phyloP scores from a whole-genome alignment of 768 basidiomycete genomes.

The Termitomyces sp. region DNA sequence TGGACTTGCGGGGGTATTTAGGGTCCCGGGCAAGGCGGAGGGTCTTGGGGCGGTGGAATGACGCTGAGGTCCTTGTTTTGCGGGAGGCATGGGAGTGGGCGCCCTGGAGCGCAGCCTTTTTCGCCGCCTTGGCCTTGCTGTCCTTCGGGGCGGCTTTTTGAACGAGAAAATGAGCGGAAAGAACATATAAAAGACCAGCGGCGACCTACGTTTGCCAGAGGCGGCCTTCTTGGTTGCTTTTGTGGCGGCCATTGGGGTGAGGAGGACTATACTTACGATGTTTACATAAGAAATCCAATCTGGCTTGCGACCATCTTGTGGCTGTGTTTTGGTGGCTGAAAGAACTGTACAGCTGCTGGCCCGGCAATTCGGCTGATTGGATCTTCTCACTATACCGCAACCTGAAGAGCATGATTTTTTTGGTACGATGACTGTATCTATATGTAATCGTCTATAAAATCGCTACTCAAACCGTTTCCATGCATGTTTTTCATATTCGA shows the following conservation, averaged over 20 bases:
- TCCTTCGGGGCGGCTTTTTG: constrained; percentile 38
- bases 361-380: background rate
- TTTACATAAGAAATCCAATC: constrained; percentile 14
- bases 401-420: background rate
- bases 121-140: constrained; percentile 86
- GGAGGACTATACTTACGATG: constrained; percentile 11
- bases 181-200: background rate
- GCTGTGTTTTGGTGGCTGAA: constrained; percentile 17
- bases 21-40: constrained; percentile 79
- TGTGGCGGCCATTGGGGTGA: constrained; percentile 52
- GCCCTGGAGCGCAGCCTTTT: constrained; percentile 94
- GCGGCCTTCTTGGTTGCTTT: constrained; percentile 65
- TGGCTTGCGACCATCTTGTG: constrained; percentile 2
- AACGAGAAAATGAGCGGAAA: background rate
- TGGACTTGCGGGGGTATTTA: constrained; percentile 92
- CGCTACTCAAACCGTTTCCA: constrained; percentile 67
- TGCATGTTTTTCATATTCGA: constrained; percentile 76
- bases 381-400: background rate
- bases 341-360: constrained; percentile 14
- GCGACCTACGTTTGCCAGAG: constrained; percentile 39
- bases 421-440: background rate
- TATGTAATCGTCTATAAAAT: background rate
- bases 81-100: constrained; percentile 69
- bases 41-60: constrained; percentile 97
- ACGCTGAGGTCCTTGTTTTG: constrained; percentile 81